These are phyloP conservation scores for Hordeum marinum DNA, from an alignment of 176 grass and related monocot species.

Conservation along the genomic window DNA sequence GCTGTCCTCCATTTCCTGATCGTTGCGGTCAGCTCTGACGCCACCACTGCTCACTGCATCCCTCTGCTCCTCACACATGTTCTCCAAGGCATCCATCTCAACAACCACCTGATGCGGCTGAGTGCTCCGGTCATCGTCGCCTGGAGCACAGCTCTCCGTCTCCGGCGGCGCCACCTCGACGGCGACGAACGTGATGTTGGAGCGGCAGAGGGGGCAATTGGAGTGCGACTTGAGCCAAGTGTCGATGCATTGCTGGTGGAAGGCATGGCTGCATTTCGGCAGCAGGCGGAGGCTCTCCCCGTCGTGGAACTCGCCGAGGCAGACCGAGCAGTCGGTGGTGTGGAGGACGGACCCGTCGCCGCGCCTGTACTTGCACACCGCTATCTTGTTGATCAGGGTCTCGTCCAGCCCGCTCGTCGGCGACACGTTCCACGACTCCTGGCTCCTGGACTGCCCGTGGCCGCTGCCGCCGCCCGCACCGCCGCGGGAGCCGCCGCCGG, in stretches of 20 bases:
- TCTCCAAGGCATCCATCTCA: conserved; percentile 38
- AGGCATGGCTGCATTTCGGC: conserved; percentile 77
- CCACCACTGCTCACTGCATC: neutral
- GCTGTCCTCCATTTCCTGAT: neutral
- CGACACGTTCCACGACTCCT: conserved; percentile 46
- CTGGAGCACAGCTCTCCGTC: neutral
- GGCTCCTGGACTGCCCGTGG: conserved; percentile 36
- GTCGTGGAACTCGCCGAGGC: conserved; percentile 79
- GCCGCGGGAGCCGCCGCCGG: neutral
- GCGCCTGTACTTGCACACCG: conserved; percentile 66
- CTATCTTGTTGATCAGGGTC: conserved; percentile 66
- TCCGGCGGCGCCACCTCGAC: conserved; percentile 9
- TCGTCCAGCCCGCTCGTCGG: conserved; percentile 61
- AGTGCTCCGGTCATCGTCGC: conserved; percentile 10
- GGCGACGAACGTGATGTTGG: conserved; percentile 40
- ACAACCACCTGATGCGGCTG: conserved; percentile 32
- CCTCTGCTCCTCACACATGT: conserved; percentile 29
- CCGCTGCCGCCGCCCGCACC: neutral
- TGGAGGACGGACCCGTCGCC: conserved; percentile 38
- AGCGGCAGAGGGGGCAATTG: conserved; percentile 88
- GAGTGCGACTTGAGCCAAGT: conserved; percentile 81
- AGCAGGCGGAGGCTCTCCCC: conserved; percentile 79
- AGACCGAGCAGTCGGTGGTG: conserved; percentile 73
- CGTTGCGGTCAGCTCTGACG: neutral
- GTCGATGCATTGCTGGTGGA: conserved; percentile 89